Evolutionary conservation across 306 rosid species (phyloP), one percentile per base, ranked within the genome.

Genomic region (Cicer chorassanicum): DNA sequence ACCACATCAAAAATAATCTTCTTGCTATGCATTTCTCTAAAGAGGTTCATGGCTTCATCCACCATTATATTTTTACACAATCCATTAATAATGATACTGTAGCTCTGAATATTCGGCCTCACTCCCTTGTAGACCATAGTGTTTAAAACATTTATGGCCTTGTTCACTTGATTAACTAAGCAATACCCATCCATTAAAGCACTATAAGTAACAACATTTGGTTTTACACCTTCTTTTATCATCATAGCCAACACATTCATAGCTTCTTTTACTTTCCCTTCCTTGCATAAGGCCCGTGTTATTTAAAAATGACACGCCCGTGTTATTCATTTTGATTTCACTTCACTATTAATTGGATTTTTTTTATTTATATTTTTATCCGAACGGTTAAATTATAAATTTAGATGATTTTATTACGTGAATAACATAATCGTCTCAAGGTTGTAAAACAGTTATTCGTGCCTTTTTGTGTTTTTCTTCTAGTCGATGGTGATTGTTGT

Each of bases 211-310:
- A 43, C 70, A 65, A 42, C 70, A 29, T 43, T 2, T 0, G 15
- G 51, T 42, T 65, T 10, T 1, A 65, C 38, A 9, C 39, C 14
- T 16, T 42, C 2, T 65, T 42, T 42, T 10, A 65, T 10, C 70
- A 65, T 65, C 70, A 65, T 4, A 42, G 49, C 70, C 3, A 65
- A 42, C 38, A 65, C 38, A 43, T 4, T 16, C 0, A 4, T 65
- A 15, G 70, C 53, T 42, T 65, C 53, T 65, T 65, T 65, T 15
- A 16, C 9, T 9, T 18, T 42, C 10, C 70, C 70, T 18, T 59
- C 65, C 15, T 29, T 59, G 4, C 34, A 24, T 24, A 24, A 24
- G 34, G 34, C 18, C n/a, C n/a, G n/a, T n/a, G n/a, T n/a, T n/a
- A n/a, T n/a, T n/a, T n/a, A n/a, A n/a, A n/a, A n/a, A n/a, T n/a